These are phyloP conservation scores for Cucurbitaria berberidis DNA, from an alignment of 2,329 filamentous ascomycete species.

Conservation along the genomic window DNA sequence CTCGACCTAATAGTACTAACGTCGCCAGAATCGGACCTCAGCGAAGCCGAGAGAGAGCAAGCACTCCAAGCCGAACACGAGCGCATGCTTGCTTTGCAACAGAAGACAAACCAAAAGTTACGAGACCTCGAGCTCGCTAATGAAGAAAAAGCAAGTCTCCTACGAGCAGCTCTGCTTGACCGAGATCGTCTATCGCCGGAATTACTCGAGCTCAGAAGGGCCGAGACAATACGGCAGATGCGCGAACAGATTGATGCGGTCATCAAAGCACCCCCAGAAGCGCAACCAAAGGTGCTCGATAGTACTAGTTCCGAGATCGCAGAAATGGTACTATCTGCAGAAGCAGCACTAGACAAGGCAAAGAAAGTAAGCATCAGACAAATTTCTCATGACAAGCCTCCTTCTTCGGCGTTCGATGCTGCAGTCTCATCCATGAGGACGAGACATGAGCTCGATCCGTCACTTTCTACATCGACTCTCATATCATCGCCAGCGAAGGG, in stretches of 20 bases:
- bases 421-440: slow-evolving; percentile 27
- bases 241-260: slow-evolving; percentile 43
- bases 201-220: slow-evolving; percentile 40
- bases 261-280: slow-evolving; percentile 38
- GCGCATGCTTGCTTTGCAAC: slow-evolving; percentile 42
- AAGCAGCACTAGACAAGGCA: slow-evolving; percentile 44
- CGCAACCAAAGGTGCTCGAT: slow-evolving; percentile 40
- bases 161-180: slow-evolving; percentile 43
- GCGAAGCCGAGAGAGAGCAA: slow-evolving; percentile 37
- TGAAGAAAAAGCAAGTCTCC: slow-evolving; percentile 44
- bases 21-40: slow-evolving; percentile 34
- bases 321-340: slow-evolving; percentile 40
- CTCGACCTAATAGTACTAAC: slow-evolving; percentile 1
- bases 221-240: slow-evolving; percentile 41
- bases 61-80: slow-evolving; percentile 45
- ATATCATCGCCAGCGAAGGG: slow-evolving; percentile 19
- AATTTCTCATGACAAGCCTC: slow-evolving; percentile 26
- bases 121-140: slow-evolving; percentile 45
- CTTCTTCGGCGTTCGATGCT: slow-evolving; percentile 29
- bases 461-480: slow-evolving; percentile 31
- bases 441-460: slow-evolving; percentile 23
- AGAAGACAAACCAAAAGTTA: slow-evolving; percentile 42
- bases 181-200: slow-evolving; percentile 42
- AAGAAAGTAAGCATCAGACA: slow-evolving; percentile 47
- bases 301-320: slow-evolving; percentile 43